Base-by-base conservation (phyloP, 805 yeast genomes). In the Candida loeiensis region DNA sequence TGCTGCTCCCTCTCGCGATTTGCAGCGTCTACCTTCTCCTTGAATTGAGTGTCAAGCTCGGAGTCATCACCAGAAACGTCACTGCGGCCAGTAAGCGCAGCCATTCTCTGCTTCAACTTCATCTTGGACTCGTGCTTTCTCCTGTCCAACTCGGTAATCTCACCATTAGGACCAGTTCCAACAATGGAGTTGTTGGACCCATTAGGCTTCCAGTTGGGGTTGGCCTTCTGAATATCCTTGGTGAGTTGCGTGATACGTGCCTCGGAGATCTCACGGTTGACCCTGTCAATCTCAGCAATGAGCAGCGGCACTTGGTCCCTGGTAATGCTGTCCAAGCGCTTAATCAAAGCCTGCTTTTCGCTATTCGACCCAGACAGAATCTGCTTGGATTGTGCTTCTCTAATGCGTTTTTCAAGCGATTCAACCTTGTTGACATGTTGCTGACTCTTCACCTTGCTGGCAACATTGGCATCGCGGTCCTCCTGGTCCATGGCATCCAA, bases 131-230 rank as follows among this genome's bases (percentile, higher is more conserved):
- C 82, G 28, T 91, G 93, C 51, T 85, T 84, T 47, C 85, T 76
- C 44, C 85, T 76, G 56, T 90, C 97, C 11, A 79, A 63, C 18
- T 86, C 96, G 2, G 97, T 90, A 6, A 88, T 76, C 44, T 79
- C 79, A 21, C 97, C 97, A 53, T 83, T 79, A 34, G 88, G 83
- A 6, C 97, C 98, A 4, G 93, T 77, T 4, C 96, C 97, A 19
- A 72, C 69, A 36, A 83, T 73, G 11, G 64, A 66, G 1, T 58
- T 56, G 24, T 64, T 70, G 33, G 40, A 46, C 33, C 39, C 48
- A 16, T 58, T 59, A 0, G 73, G 71, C 28, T 50, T 51, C 61
- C 88, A 72, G 2, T 79, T 74, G 8, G 96, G 96, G 53, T 85
- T 75, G 46, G 77, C 78, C 49, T 73, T 77, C 36, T 68, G 71